Base-by-base conservation (phyloP, 495 filamentous ascomycete species). In the Neurospora sp. region DNA sequence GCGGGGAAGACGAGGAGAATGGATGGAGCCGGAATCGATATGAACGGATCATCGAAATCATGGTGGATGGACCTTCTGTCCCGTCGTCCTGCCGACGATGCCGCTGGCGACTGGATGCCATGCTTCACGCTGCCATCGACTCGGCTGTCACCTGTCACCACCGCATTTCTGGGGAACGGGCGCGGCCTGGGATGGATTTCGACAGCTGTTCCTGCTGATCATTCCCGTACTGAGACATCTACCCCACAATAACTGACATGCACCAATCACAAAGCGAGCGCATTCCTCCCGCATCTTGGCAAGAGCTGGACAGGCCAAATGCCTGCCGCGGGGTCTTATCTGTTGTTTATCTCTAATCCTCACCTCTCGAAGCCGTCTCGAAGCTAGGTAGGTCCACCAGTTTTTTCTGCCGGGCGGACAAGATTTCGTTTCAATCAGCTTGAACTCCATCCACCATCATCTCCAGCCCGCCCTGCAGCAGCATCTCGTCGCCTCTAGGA, bases 331-430 rank as follows among this genome's bases (percentile, higher is more conserved):
- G 15, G 5, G 2, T 34, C 28, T 66, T 62, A 62, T 62, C 54
- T 34, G 54, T 15, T 19, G 11, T 15, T 62, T 62, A 62, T 62
- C 54, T 8, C 15, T 28, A 15, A 34, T 62, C 6, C 6, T 62
- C 15, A 62, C 6, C 28, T 62, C 54, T 34, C 54, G 7, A 62
- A 62, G 54, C 54, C n/a, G n/a, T n/a, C n/a, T n/a, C n/a, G n/a
- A n/a, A n/a, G n/a, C n/a, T n/a, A n/a, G n/a, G n/a, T 62, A 34
- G 54, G 54, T 34, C 54, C 54, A 62, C 54, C 54, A 62, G 9
- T 69, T 24, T 76, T 78, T 81, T 81, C 76, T 81, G 79, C 79
- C 79, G 75, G 78, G 79, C 79, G 78, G 79, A 77, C 79, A 81
- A 76, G 75, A 78, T 79, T 81, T 79, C 54, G 54, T 62, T 62